A percentile compares a stretch with the other conserved stretches of the same genome.
Evolutionary conservation across 352 stramenopile species (phyloP).

Genomic region (Phytophthora cajani): DNA sequence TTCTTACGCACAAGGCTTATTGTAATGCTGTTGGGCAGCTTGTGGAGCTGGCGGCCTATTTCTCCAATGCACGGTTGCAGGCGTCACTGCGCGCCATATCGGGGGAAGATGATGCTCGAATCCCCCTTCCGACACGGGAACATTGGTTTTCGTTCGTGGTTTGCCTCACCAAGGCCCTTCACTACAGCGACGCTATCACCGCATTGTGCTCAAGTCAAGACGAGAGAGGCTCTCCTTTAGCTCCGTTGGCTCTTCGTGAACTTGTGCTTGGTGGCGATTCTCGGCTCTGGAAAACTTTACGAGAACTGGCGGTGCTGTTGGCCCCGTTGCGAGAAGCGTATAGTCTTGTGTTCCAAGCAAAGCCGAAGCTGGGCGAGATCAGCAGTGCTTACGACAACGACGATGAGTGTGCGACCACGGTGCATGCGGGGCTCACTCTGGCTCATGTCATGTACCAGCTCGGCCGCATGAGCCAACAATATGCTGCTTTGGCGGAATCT

Average conservation of each 20-base stretch:
- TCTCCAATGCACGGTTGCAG: conserved; percentile 60
- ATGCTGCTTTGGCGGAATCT: conserved; percentile 44
- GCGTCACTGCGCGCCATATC: conserved; percentile 42
- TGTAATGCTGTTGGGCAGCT: conserved; percentile 56
- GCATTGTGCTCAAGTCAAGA: conserved; percentile 51
- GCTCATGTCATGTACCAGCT: conserved; percentile 84
- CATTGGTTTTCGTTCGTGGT: conserved; percentile 74
- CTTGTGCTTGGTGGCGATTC: conserved; percentile 60
- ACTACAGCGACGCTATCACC: conserved; percentile 65
- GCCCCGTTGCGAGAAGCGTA: conserved; percentile 72
- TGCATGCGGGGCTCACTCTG: conserved; percentile 61
- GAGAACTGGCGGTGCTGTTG: conserved; percentile 49
- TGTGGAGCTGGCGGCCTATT: conserved; percentile 71
- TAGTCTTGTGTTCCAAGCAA: conserved; percentile 58
- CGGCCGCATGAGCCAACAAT: conserved; percentile 76
- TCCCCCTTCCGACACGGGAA: conserved; percentile 61
- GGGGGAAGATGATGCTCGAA: conserved; percentile 47
- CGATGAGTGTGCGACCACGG: conserved; percentile 37
- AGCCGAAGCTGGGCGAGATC: conserved; percentile 16
- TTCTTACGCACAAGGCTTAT: conserved; percentile 67
- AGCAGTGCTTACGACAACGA: conserved; percentile 30
- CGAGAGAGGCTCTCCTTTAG: conserved; percentile 7
- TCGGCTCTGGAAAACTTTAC: conserved; percentile 53
- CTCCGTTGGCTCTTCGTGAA: conserved; percentile 59
- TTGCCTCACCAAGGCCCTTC: conserved; percentile 54